Base-by-base conservation (phyloP, 2,329 filamentous ascomycete genomes). In the Phaeosphaeria sp. region DNA sequence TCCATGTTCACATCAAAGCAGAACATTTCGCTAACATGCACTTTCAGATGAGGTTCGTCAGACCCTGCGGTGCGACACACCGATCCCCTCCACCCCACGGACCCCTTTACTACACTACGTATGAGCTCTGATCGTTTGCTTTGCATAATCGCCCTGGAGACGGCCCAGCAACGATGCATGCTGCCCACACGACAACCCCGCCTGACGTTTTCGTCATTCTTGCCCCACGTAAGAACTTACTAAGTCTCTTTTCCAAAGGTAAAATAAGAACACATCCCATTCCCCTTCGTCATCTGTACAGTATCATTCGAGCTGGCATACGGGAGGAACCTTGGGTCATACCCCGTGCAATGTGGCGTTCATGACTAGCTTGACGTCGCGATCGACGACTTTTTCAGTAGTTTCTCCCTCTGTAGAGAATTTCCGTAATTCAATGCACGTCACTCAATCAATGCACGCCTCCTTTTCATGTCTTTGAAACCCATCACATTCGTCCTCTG, bases 1-100 rank as follows among this genome's bases (percentile, higher is more conserved):
- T 30, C 13, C 11, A 46, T 18, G 13, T 21, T n/a, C 23, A 15
- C 3, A 20, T 21, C 11, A 6, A 36, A 2, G 13, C 7, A 33
- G 22, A 22, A 4, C 33, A 25, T 17, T 25, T 27, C 17, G 46
- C 50, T n/a, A 50, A 18, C n/a, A 17, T 20, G n/a, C 3, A 10
- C 5, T 17, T 30, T 6, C 25, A 55, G 52, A 36, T 55, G 25
- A 55, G 52, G 52, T 55, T 55, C 47, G 52, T 55, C 15, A 46
- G 41, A 20, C 50, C 50, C 50, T 25, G 15, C 39, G 23, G 50
- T 53, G 23, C 33, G n/a, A 33, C 42, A 20, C 51, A 46, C 43
- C 51, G 36, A 23, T 11, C 50, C 50, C 39, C 25, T 13, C 23
- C 23, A 25, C 21, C 22, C 49, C 27, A 20, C 25, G 49, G 49